A percentile compares a stretch with the other conserved stretches of the same genome.
Conservation (phyloP, 1,284 basidiomycete species). For the Austroboletus novae-zelandiae region DNA sequence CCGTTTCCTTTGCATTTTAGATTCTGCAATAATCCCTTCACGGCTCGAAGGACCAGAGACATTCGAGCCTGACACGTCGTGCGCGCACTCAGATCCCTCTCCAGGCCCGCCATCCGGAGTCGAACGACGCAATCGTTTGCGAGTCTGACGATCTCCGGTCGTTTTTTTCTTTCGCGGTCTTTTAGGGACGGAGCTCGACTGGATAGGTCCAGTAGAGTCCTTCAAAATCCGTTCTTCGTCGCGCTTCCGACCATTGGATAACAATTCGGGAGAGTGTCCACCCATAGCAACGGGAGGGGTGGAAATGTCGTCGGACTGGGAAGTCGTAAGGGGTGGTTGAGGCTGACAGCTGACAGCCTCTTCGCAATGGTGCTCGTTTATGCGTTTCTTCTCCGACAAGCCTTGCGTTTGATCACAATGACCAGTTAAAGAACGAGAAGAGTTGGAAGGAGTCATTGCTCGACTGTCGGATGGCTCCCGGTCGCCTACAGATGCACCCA, state of each 20-base stretch:
- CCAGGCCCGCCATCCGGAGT: neutral
- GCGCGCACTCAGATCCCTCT: neutral
- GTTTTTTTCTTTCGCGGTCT: constrained; percentile 1
- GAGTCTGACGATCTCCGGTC: neutral
- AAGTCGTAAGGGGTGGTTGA: neutral
- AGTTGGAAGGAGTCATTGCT: neutral
- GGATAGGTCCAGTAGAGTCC: neutral
- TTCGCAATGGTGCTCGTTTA: neutral
- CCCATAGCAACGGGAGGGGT: neutral
- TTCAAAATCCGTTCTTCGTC: neutral
- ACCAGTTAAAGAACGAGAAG: constrained; percentile 11
- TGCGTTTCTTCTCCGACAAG: neutral
- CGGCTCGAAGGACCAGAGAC: neutral
- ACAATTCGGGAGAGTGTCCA: neutral
- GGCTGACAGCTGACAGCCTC: neutral
- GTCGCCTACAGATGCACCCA: constrained; percentile 24
- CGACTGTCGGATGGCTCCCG: neutral
- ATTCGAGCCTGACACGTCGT: neutral
- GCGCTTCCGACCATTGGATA: neutral
- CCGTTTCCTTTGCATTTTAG: constrained; percentile 17
- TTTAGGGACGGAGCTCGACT: neutral
- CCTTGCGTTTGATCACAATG: neutral
- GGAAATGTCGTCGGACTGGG: neutral
- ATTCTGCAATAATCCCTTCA: neutral
- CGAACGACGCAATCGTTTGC: constrained; percentile 15